phyloP scores from a whole-genome alignment of 176 grass and related monocot species.

The Oryza punctata region DNA sequence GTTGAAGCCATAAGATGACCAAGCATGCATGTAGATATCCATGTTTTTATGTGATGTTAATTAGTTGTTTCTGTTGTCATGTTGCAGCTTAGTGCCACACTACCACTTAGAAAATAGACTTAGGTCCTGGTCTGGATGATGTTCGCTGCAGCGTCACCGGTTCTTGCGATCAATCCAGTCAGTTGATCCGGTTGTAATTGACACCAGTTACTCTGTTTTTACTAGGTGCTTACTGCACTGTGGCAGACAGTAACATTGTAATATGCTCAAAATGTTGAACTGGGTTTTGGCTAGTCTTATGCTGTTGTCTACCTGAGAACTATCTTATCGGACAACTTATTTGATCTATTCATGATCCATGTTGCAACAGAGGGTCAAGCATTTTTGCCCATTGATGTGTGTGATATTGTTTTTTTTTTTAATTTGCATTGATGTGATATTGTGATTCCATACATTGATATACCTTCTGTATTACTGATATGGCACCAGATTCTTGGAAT shows the following conservation, averaged over 20 bases:
- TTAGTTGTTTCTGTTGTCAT: conserved; percentile 21
- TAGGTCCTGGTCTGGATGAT: conserved; percentile 31
- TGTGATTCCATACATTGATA: neutral
- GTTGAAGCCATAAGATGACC: conserved; percentile 5
- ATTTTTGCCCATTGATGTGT: neutral
- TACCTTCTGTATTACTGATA: neutral
- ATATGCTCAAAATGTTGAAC: conserved; percentile 6
- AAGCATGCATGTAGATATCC: neutral
- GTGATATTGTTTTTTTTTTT: no score
- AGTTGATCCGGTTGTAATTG: conserved; percentile 42
- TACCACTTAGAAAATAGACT: conserved; percentile 35
- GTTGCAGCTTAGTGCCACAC: conserved; percentile 3
- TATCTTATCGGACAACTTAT: neutral
- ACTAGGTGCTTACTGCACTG: conserved; percentile 22
- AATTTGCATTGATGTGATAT: no score
- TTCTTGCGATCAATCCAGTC: conserved; percentile 39
- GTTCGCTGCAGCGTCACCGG: neutral
- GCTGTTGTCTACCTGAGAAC: neutral
- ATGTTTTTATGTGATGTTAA: conserved; percentile 38
- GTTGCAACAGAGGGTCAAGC: neutral
- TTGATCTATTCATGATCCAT: conserved; percentile 8
- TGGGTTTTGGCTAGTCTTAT: conserved; percentile 8
- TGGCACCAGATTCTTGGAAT: neutral
- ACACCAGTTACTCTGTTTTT: conserved; percentile 17
- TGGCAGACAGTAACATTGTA: conserved; percentile 29